Percentiles rank a stretch among this genome's conserved stretches.
These are phyloP conservation scores for Phytopythium helicoides DNA, from an alignment of 352 stramenopile species.

Conservation along the genomic window DNA sequence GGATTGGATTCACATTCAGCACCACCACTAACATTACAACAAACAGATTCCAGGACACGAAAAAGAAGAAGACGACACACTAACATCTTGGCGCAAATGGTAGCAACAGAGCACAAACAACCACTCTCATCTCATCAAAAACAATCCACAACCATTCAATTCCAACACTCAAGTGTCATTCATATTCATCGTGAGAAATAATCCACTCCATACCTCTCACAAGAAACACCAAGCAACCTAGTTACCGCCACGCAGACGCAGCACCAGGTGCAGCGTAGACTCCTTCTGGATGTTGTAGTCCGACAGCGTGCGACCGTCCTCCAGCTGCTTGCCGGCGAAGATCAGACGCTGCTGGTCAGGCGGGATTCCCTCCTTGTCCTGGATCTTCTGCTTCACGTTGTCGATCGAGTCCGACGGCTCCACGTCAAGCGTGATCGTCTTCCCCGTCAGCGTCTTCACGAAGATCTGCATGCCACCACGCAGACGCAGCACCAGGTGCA, in stretches of 20 bases:
- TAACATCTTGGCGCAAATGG: no score
- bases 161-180: background rate
- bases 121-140: background rate
- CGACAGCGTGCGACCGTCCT: slow-evolving; percentile 93
- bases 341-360: slow-evolving; percentile 95
- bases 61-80: no score
- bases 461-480: no score
- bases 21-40: no score
- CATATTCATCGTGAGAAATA: no score
- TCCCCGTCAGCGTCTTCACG: no score
- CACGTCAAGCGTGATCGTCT: slow-evolving; percentile 85
- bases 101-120: no score
- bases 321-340: slow-evolving; percentile 95
- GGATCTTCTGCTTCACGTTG: slow-evolving; percentile 96
- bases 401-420: no score
- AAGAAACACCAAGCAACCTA: slow-evolving; percentile 13
- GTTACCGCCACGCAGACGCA: slow-evolving; percentile 87
- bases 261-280: slow-evolving; percentile 91
- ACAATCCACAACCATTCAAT: background rate
- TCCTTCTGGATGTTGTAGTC: slow-evolving; percentile 96
- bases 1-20: no score
- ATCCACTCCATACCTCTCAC: no score
- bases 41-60: no score
- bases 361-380: slow-evolving; percentile 93
- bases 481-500: slow-evolving; percentile 90